phyloP scores from a whole-genome alignment of 1,284 basidiomycete species.

The Melampsora americana region DNA sequence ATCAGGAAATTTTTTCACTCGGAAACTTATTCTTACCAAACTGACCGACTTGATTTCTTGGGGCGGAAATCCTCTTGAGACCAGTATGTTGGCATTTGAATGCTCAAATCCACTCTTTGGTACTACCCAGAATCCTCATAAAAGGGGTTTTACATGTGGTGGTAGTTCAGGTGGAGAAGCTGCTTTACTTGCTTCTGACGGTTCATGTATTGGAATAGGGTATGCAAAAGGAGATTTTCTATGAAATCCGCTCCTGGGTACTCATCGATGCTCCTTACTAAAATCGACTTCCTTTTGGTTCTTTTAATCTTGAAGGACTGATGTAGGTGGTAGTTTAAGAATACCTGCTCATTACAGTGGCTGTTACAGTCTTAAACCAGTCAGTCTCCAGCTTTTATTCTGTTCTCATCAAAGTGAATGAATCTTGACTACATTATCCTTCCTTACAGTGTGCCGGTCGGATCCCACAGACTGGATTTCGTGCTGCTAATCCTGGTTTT shows the following conservation, averaged over 20 bases:
- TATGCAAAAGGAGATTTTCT: conserved; percentile 62
- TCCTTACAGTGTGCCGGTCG: conserved; percentile 25
- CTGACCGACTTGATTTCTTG: conserved; percentile 51
- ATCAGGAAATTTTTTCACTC: no score
- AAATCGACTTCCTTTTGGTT: not conserved
- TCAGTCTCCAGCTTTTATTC: conserved; percentile 51
- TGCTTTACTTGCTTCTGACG: conserved; percentile 71
- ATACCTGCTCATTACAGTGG: conserved; percentile 80
- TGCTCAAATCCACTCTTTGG: conserved; percentile 81
- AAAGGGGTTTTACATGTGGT: conserved; percentile 65
- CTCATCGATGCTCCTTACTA: not conserved
- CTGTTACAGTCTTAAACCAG: conserved; percentile 74
- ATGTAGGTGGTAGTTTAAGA: conserved; percentile 63
- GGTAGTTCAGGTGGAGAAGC: conserved; percentile 77
- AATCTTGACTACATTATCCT: not conserved
- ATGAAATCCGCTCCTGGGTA: no score
- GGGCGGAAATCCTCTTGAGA: conserved; percentile 54
- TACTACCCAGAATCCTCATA: conserved; percentile 66
- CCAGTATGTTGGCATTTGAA: conserved; percentile 82
- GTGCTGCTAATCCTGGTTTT: conserved; percentile 61
- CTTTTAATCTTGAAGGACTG: conserved; percentile 39
- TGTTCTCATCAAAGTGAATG: no score
- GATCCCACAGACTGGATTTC: conserved; percentile 15
- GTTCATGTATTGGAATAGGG: conserved; percentile 72
- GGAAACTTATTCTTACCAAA: not conserved